These are phyloP conservation scores for Trichocladium uniseriatum DNA, from an alignment of 495 filamentous ascomycete species.

Conservation along the genomic window DNA sequence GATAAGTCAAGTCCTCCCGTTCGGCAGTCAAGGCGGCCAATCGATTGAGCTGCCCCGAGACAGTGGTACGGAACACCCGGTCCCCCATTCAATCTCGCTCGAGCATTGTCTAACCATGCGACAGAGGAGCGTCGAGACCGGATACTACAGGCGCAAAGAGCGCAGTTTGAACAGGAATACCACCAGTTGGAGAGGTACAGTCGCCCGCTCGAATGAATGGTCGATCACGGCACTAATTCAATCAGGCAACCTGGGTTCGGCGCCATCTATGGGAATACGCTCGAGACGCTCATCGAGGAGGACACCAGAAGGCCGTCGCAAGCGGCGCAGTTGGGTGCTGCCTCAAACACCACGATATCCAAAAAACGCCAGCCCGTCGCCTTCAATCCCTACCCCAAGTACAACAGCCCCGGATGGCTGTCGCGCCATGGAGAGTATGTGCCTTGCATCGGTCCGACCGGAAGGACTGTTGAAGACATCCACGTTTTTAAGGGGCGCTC, in stretches of 20 bases:
- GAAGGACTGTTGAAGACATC: constrained; percentile 26
- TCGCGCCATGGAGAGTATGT: constrained; percentile 23
- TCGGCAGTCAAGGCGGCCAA: background rate
- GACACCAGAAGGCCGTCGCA: constrained; percentile 17
- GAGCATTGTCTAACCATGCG: background rate
- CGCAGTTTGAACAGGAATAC: constrained; percentile 32
- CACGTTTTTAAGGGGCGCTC: constrained; percentile 51
- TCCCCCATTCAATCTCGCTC: background rate
- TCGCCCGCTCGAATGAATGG: too few relatives aligned
- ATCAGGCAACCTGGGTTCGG: constrained; percentile 25
- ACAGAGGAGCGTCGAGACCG: constrained; percentile 7
- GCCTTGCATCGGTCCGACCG: constrained; percentile 31
- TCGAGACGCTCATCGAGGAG: constrained; percentile 30
- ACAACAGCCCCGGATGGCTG: constrained; percentile 31
- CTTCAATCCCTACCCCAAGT: constrained; percentile 44
- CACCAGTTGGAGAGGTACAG: constrained; percentile 30
- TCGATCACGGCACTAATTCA: constrained; percentile 1
- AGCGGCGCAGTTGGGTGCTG: constrained; percentile 20
- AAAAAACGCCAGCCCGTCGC: constrained; percentile 26
- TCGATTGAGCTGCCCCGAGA: constrained; percentile 1
- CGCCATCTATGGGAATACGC: constrained; percentile 39
- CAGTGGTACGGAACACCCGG: constrained; percentile 3
- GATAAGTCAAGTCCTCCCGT: background rate
- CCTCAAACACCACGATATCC: constrained; percentile 18
- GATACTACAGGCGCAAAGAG: constrained; percentile 21